phyloP scores from a whole-genome alignment of 805 yeast genomes.

The Torulaspora quercuum region DNA sequence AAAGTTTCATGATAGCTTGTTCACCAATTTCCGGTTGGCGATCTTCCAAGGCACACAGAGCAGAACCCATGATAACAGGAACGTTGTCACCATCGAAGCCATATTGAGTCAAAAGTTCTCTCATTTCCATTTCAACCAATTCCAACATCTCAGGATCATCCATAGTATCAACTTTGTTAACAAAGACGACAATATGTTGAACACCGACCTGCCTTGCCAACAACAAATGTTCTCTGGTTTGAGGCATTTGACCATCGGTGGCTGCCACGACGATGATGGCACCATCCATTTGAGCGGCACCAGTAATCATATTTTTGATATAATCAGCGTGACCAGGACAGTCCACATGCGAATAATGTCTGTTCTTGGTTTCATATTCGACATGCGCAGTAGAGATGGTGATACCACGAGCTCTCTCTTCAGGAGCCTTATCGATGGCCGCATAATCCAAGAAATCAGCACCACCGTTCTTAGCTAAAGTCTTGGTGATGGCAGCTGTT shows the following conservation, averaged over 20 bases:
- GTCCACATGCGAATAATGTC: slow-evolving; percentile 97
- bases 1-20: slow-evolving; percentile 74
- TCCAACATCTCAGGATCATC: slow-evolving; percentile 99
- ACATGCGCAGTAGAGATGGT: slow-evolving; percentile 97
- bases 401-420: slow-evolving; percentile 99
- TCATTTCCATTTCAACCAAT: slow-evolving; percentile 99
- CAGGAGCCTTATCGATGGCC: slow-evolving; percentile 95
- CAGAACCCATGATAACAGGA: slow-evolving; percentile 98
- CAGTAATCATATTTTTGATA: slow-evolving; percentile 98
- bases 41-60: slow-evolving; percentile 91
- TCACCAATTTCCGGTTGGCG: slow-evolving; percentile 87
- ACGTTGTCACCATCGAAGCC: slow-evolving; percentile 98
- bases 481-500: slow-evolving; percentile 98
- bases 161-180: slow-evolving; percentile 95
- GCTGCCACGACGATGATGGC: slow-evolving; percentile 99
- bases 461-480: slow-evolving; percentile 80
- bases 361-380: slow-evolving; percentile 89
- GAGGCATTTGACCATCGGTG: slow-evolving; percentile 99
- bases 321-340: slow-evolving; percentile 99
- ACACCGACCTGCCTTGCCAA: slow-evolving; percentile 99
- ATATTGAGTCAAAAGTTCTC: slow-evolving; percentile 84
- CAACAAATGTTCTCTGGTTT: slow-evolving; percentile 97
- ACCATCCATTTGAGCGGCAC: slow-evolving; percentile 99
- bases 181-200: slow-evolving; percentile 93
- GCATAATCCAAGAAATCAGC: slow-evolving; percentile 91